A percentile compares a stretch with the other conserved stretches of the same genome.
These are phyloP conservation scores for Didymella pomorum DNA, from an alignment of 2,329 filamentous ascomycete genomes.

Conservation along the genomic window DNA sequence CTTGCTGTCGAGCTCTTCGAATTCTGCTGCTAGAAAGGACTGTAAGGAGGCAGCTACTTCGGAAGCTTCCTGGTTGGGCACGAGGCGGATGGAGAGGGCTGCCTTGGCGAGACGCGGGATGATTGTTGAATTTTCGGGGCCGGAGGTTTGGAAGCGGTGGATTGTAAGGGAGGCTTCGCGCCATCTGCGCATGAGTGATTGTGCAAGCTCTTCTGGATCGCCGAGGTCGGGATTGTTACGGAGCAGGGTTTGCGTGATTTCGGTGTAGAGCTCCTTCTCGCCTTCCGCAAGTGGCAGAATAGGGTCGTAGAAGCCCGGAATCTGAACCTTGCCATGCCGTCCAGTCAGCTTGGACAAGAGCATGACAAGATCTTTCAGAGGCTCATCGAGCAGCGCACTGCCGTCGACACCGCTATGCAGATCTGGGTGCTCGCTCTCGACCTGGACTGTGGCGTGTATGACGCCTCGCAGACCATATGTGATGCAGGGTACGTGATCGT, in stretches of 20 bases:
- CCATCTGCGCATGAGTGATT: slow-evolving; percentile 91
- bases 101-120: slow-evolving; percentile 91
- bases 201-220: slow-evolving; percentile 74
- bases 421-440: slow-evolving; percentile 86
- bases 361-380: slow-evolving; percentile 87
- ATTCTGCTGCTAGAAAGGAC: slow-evolving; percentile 73
- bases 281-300: slow-evolving; percentile 77
- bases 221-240: slow-evolving; percentile 72
- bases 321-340: slow-evolving; percentile 77
- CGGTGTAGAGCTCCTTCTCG: slow-evolving; percentile 82
- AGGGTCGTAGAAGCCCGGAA: slow-evolving; percentile 88
- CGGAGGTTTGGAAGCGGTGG: slow-evolving; percentile 90
- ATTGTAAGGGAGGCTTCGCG: slow-evolving; percentile 93
- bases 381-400: slow-evolving; percentile 87
- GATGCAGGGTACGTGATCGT: slow-evolving; percentile 92
- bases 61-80: slow-evolving; percentile 89
- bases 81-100: slow-evolving; percentile 86
- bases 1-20: slow-evolving; percentile 76
- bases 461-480: slow-evolving; percentile 95
- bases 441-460: slow-evolving; percentile 87
- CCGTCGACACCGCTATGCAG: slow-evolving; percentile 97
- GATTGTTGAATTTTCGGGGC: slow-evolving; percentile 84
- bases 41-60: slow-evolving; percentile 74
- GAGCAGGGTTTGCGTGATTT: slow-evolving; percentile 80
- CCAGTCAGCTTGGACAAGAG: slow-evolving; percentile 85